These are phyloP conservation scores for Paramecium pentaurelia DNA, from an alignment of 73 alveolate species.

Conservation along the genomic window DNA sequence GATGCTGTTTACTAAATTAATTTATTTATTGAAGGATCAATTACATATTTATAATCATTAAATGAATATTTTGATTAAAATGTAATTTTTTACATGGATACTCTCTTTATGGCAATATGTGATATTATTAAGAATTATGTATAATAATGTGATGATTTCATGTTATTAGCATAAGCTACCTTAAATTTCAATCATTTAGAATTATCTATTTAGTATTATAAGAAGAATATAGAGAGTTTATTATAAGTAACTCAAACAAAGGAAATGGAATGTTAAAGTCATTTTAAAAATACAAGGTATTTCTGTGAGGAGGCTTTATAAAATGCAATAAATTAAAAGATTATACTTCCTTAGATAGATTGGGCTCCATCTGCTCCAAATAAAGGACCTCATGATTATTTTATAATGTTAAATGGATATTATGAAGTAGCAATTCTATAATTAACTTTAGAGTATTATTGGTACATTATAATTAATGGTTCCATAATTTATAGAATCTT, in stretches of 20 bases:
- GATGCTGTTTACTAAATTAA: background rate
- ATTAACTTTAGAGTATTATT: background rate
- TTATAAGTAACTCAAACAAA: constrained; percentile 10
- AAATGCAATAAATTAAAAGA: background rate
- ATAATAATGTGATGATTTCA: background rate
- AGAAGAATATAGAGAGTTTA: background rate
- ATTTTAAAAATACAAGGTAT: background rate
- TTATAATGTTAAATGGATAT: constrained; percentile 29
- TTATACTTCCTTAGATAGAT: background rate
- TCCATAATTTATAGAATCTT: background rate
- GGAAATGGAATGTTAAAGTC: constrained; percentile 11
- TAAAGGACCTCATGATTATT: constrained; percentile 40
- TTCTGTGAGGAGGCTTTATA: background rate
- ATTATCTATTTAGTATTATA: background rate
- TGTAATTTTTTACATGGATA: constrained; percentile 34
- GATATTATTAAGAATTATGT: background rate
- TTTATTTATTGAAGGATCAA: constrained; percentile 45
- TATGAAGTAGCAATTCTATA: background rate
- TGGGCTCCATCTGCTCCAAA: constrained; percentile 5
- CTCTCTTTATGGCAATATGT: background rate
- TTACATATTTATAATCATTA: background rate
- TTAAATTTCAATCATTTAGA: constrained; percentile 18
- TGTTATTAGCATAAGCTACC: background rate
- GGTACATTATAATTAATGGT: constrained; percentile 6
- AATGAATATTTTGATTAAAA: constrained; percentile 34